These are phyloP conservation scores for Penicillium fimorum DNA, from an alignment of 495 filamentous ascomycete genomes.

Conservation along the genomic window DNA sequence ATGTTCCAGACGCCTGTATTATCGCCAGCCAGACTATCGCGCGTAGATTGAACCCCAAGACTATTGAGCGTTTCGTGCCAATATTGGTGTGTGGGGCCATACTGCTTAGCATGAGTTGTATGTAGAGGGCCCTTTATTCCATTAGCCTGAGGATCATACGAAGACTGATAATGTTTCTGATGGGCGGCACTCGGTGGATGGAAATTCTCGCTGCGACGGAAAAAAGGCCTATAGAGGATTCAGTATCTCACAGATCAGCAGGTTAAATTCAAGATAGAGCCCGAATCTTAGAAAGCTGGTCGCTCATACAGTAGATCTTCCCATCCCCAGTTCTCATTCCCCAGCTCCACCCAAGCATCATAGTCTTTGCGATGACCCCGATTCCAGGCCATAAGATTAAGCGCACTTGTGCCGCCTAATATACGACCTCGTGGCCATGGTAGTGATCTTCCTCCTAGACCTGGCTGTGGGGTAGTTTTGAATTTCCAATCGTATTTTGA, in stretches of 20 bases:
- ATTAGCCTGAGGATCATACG: conserved; percentile 32
- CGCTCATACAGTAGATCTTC: conserved; percentile 16
- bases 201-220: conserved; percentile 41
- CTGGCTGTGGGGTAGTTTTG: conserved; percentile 37
- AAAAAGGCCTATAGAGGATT: conserved; percentile 9
- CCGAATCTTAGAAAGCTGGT: not conserved
- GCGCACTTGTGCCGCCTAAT: conserved; percentile 43
- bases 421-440: conserved; percentile 39
- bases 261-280: not conserved
- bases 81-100: conserved; percentile 41
- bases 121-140: conserved; percentile 45
- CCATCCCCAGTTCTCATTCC: conserved; percentile 19
- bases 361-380: conserved; percentile 46
- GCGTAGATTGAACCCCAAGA: conserved; percentile 40
- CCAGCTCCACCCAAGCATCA: conserved; percentile 17
- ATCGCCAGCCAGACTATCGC: conserved; percentile 37
- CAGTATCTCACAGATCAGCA: not conserved
- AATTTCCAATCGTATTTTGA: conserved; percentile 48
- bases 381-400: conserved; percentile 54
- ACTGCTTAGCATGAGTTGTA: conserved; percentile 43
- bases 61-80: conserved; percentile 49
- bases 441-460: conserved; percentile 33
- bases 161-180: conserved; percentile 27
- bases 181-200: conserved; percentile 36
- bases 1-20: conserved; percentile 49